Conservation (phyloP, 2,329 filamentous ascomycete species). For the Aotearoamyces nothofagi region DNA sequence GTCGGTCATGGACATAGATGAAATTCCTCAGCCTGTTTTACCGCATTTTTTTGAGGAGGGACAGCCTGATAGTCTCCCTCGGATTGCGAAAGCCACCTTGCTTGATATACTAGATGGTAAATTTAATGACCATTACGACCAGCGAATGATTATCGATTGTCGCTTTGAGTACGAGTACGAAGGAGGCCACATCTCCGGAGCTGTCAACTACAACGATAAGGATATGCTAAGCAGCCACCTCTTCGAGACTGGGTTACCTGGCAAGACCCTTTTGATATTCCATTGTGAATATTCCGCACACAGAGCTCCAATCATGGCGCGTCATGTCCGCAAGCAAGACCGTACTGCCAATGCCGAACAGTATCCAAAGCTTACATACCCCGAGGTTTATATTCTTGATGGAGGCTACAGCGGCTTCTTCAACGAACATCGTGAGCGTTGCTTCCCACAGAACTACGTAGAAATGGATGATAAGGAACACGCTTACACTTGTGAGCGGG, state of each 20-base stretch:
- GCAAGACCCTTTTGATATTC: conserved; percentile 72
- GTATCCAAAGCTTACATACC: conserved; percentile 85
- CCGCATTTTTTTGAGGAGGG: conserved; percentile 75
- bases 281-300: conserved; percentile 99
- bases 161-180: conserved; percentile 98
- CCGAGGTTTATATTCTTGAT: conserved; percentile 92
- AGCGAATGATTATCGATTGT: conserved; percentile 84
- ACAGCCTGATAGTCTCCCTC: conserved; percentile 72
- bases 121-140: conserved; percentile 60
- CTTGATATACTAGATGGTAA: conserved; percentile 78
- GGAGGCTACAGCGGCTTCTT: conserved; percentile 96
- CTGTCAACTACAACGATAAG: conserved; percentile 95
- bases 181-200: conserved; percentile 85
- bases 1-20: conserved; percentile 74
- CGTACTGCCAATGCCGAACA: conserved; percentile 70
- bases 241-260: conserved; percentile 49
- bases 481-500: conserved; percentile 82
- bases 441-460: conserved; percentile 90
- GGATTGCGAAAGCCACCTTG: conserved; percentile 71
- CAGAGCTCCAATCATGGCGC: conserved; percentile 90
- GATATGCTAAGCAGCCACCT: conserved; percentile 68
- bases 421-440: conserved; percentile 58
- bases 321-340: conserved; percentile 80
- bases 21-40: conserved; percentile 55
- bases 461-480: conserved; percentile 93